Conservation (phyloP, 208 protist species). For the Acanthamoeba triangularis region DNA sequence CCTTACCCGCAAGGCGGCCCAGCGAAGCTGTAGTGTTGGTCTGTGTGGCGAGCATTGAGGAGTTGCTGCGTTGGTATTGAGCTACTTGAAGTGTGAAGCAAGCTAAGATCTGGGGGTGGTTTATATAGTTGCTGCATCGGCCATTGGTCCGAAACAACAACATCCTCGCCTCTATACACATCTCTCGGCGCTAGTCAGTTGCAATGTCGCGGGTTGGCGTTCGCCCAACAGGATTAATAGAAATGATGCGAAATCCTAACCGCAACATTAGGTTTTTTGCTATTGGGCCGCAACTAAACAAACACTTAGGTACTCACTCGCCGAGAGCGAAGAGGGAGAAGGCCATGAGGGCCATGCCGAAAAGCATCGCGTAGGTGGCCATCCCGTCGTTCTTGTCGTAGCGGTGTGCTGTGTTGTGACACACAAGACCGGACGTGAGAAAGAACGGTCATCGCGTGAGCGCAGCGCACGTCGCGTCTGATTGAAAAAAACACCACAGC, state of each 20-base stretch:
- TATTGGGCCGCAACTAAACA: too few relatives aligned
- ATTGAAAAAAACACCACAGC: background rate
- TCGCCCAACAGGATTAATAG: too few relatives aligned
- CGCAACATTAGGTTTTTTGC: too few relatives aligned
- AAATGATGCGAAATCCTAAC: too few relatives aligned
- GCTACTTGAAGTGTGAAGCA: too few relatives aligned
- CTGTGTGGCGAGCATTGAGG: background rate
- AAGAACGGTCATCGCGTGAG: background rate
- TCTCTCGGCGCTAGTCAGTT: too few relatives aligned
- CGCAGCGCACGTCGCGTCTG: background rate
- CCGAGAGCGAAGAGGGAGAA: conserved; percentile 44
- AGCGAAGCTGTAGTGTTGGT: background rate
- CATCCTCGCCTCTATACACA: too few relatives aligned
- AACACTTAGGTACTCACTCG: background rate
- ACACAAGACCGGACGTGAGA: background rate
- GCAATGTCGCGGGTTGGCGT: too few relatives aligned
- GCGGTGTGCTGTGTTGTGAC: conserved; percentile 27
- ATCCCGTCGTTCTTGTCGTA: conserved; percentile 52
- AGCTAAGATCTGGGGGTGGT: too few relatives aligned
- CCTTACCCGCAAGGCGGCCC: conserved; percentile 8
- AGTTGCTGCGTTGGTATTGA: background rate
- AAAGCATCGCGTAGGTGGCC: conserved; percentile 39
- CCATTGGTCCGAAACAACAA: too few relatives aligned
- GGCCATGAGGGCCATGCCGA: conserved; percentile 70
- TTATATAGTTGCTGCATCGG: too few relatives aligned